phyloP scores from a whole-genome alignment of 2,329 filamentous ascomycete genomes.

The Ascocoryne sarcoides region DNA sequence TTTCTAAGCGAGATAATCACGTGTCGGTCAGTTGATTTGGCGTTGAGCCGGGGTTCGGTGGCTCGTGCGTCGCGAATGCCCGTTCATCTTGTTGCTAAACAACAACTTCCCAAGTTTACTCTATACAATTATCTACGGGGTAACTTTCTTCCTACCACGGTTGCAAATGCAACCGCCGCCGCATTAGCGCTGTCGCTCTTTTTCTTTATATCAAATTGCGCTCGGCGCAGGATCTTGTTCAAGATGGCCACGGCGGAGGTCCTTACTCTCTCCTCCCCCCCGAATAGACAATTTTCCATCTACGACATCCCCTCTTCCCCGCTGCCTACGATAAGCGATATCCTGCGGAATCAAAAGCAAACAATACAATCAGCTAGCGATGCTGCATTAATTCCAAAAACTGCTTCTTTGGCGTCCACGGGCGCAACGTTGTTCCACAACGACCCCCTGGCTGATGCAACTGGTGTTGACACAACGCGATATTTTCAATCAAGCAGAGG shows the following conservation, averaged over 20 bases:
- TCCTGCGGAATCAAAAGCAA: slow-evolving; percentile 34
- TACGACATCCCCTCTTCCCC: slow-evolving; percentile 24
- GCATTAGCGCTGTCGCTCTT: background rate
- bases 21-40: background rate
- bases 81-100: slow-evolving; percentile 1
- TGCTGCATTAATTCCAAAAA: slow-evolving; percentile 31
- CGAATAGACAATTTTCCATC: slow-evolving; percentile 9
- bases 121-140: too few relatives aligned
- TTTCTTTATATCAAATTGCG: background rate
- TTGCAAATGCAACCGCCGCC: too few relatives aligned
- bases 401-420: slow-evolving; percentile 33
- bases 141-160: too few relatives aligned
- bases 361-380: slow-evolving; percentile 31
- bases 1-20: slow-evolving; percentile 2
- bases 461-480: slow-evolving; percentile 4
- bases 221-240: background rate
- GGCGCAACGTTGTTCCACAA: slow-evolving; percentile 31
- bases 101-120: too few relatives aligned
- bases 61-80: background rate
- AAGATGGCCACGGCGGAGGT: slow-evolving; percentile 1
- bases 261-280: slow-evolving; percentile 23
- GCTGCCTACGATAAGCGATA: slow-evolving; percentile 41
- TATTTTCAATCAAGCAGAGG: slow-evolving; percentile 1
- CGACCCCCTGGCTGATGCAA: slow-evolving; percentile 1
- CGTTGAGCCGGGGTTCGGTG: background rate